Percentiles rank a stretch among this genome's conserved stretches.
These are phyloP conservation scores for Yamadazyma membranifaciens DNA, from an alignment of 1,139 yeast species.

Conservation along the genomic window DNA sequence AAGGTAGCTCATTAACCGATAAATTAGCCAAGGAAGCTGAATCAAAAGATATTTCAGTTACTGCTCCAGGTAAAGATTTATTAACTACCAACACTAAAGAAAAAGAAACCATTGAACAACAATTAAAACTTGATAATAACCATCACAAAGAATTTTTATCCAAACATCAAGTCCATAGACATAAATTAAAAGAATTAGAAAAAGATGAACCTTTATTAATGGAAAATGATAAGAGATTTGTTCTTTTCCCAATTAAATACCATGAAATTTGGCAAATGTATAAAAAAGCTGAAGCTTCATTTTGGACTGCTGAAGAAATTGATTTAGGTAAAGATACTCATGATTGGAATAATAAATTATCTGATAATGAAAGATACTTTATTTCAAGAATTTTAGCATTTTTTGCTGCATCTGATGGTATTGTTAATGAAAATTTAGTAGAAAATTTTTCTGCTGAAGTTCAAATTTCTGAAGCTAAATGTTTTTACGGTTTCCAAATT, in stretches of 20 bases:
- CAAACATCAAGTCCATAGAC: slow-evolving; percentile 68
- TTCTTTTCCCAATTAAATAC: slow-evolving; percentile 94
- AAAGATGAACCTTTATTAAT: slow-evolving; percentile 83
- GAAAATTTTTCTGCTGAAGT: slow-evolving; percentile 97
- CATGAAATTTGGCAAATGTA: slow-evolving; percentile 99
- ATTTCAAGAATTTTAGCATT: slow-evolving; percentile 93
- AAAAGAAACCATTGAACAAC: slow-evolving; percentile 8
- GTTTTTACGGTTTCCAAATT: slow-evolving; percentile 98
- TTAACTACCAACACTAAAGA: slow-evolving; percentile 14
- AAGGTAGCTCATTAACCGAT: slow-evolving; percentile 43
- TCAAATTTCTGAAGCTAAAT: slow-evolving; percentile 96
- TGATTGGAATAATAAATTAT: slow-evolving; percentile 87
- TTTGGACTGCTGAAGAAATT: slow-evolving; percentile 99
- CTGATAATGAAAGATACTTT: slow-evolving; percentile 87
- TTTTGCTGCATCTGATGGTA: slow-evolving; percentile 97
- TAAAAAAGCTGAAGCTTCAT: slow-evolving; percentile 97
- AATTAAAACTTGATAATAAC: slow-evolving; percentile 15
- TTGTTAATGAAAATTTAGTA: slow-evolving; percentile 94
- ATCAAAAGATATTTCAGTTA: slow-evolving; percentile 37
- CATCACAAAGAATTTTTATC: slow-evolving; percentile 56
- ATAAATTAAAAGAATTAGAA: slow-evolving; percentile 68
- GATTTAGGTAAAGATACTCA: slow-evolving; percentile 87
- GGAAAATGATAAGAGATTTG: slow-evolving; percentile 90
- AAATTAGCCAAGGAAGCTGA: slow-evolving; percentile 47
- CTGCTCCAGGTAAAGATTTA: slow-evolving; percentile 15